Evolutionary conservation across 495 filamentous ascomycete genomes (phyloP).

Genomic region (Lepraria neglecta): DNA sequence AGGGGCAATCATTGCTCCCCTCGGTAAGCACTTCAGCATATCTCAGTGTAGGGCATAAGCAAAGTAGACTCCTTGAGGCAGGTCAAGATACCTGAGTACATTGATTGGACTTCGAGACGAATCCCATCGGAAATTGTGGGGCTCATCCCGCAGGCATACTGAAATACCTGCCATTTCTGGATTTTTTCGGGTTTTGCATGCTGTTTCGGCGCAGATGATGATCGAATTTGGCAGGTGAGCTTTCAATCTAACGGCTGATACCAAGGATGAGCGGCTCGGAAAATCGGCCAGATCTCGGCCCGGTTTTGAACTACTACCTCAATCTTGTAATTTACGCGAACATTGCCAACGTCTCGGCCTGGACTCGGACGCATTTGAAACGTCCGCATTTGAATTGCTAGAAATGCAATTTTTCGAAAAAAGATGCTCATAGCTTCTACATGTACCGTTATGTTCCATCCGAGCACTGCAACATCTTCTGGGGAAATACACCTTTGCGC

Average conservation of each 20-base stretch:
- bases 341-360: no score
- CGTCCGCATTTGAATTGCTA: no score
- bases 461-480: no score
- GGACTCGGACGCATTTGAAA: no score
- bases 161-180: constrained; percentile 13
- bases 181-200: background rate
- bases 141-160: background rate
- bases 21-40: background rate
- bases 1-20: background rate
- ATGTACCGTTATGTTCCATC: no score
- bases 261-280: constrained; percentile 3
- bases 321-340: no score
- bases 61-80: background rate
- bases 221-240: constrained; percentile 6
- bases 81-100: background rate
- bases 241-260: background rate
- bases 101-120: background rate
- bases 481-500: no score
- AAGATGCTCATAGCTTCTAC: no score
- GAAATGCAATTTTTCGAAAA: no score
- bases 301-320: no score
- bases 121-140: background rate
- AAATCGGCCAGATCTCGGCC: background rate
- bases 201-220: background rate
- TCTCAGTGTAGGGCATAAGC: background rate